phyloP scores from a whole-genome alignment of 208 protist species.

The Leishmania braziliensis region DNA sequence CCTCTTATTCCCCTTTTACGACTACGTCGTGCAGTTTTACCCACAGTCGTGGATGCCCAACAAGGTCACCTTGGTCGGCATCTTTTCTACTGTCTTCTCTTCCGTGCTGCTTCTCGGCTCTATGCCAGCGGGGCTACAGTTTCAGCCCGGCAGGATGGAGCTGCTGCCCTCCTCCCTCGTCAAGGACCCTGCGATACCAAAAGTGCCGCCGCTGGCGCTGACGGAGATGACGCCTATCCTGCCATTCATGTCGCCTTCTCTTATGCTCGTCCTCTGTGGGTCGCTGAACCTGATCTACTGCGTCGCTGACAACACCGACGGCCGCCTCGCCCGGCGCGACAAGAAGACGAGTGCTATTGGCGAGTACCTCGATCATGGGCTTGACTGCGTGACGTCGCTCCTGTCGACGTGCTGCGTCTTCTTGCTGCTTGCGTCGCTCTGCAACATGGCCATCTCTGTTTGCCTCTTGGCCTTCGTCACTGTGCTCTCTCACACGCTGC shows the following conservation, averaged over 20 bases:
- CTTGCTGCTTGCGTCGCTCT: conserved; percentile 63
- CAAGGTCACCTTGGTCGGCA: conserved; percentile 79
- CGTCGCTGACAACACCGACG: conserved; percentile 90
- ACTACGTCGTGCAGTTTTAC: conserved; percentile 64
- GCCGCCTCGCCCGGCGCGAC: conserved; percentile 83
- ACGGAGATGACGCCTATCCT: conserved; percentile 50
- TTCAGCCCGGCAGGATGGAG: conserved; percentile 52
- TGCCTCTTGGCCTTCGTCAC: conserved; percentile 71
- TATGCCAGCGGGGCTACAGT: conserved; percentile 62
- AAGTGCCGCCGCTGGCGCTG: conserved; percentile 38
- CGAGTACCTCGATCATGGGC: conserved; percentile 92
- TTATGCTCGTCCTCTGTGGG: conserved; percentile 66
- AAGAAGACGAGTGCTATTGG: conserved; percentile 75
- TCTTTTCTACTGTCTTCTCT: conserved; percentile 67
- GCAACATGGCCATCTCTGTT: conserved; percentile 72
- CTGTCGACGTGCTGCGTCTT: conserved; percentile 70
- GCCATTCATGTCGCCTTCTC: conserved; percentile 28
- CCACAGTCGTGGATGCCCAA: conserved; percentile 77
- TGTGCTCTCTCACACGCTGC: conserved; percentile 78
- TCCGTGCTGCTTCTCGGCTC: conserved; percentile 77
- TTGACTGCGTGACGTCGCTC: conserved; percentile 92
- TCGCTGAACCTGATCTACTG: conserved; percentile 87
- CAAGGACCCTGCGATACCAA: conserved; percentile 15
- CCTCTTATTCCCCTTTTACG: conserved; percentile 82
- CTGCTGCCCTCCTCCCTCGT: conserved; percentile 53